Base-by-base conservation (phyloP, 768 basidiomycete species). In the Kwoniella shandongensis region DNA sequence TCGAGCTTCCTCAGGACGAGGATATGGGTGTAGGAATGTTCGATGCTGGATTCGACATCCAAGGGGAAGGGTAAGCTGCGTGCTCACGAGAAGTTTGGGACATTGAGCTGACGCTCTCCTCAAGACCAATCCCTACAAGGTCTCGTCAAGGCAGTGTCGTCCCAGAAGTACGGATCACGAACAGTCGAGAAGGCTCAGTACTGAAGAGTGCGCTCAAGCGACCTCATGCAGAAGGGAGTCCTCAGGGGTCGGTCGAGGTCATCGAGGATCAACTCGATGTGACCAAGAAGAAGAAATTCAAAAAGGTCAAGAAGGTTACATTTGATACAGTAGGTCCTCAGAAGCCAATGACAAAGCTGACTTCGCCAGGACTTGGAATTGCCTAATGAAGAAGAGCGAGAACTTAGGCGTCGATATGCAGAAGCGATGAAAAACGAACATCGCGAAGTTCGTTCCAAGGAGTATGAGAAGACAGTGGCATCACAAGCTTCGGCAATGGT, bases 341-440 rank as follows among this genome's bases (percentile, higher is more conserved):
- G 20, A 15, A 12, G n/a, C 17, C 41, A 15, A 20, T 48, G 49
- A 26, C 30, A 13, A n/a, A 42, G 30, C 57, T 58, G 25, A 32
- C 6, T 42, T 25, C n/a, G 2, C 8, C 27, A 66, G 62, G 48
- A 40, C 38, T 23, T 61, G 18, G 64, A 69, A 40, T 44, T 68
- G 15, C 6, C 17, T 5, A 22, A 44, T 8, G 58, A 58, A 17
- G 54, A 56, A 25, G 63, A 64, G 10, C 49, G 32, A 5, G 45
- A 42, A 20, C 60, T 54, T 1, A 36, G 54, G 8, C 45, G 49
- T 22, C 46, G 26, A 20, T 68, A 68, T 39, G 40, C 39, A 0
- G 45, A 51, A 15, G 38, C 30, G 23, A 69, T 66, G 64, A 50
- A 59, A 1, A 18, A 42, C 20, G 38, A 66, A 30, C 38, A 54